phyloP scores from a whole-genome alignment of 306 rosid genomes.

The Purshia tridentata region DNA sequence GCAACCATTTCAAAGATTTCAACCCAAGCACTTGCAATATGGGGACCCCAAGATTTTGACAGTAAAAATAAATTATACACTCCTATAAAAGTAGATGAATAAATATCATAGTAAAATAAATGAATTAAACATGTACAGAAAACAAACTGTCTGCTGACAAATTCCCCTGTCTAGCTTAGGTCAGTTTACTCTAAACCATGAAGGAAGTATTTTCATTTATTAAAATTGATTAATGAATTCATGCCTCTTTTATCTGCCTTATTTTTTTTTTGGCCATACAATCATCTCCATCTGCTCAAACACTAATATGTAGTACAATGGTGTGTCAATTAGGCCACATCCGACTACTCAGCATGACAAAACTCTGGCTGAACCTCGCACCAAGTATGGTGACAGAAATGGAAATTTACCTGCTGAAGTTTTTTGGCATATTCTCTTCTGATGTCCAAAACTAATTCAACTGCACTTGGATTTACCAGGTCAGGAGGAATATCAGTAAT shows the following conservation, averaged over 20 bases:
- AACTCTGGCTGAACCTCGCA: constrained; percentile 9
- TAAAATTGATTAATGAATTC: background rate
- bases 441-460: constrained; percentile 71
- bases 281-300: background rate
- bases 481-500: constrained; percentile 68
- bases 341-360: constrained; percentile 11
- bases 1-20: background rate
- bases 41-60: too few species aligned
- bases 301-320: constrained; percentile 8
- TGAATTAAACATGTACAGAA: too few species aligned
- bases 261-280: too few species aligned
- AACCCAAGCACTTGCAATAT: background rate
- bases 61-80: too few species aligned
- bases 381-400: constrained; percentile 9
- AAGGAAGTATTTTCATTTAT: background rate
- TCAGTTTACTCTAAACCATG: background rate
- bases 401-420: constrained; percentile 72
- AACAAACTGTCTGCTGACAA: background rate
- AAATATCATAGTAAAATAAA: too few species aligned
- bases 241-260: background rate
- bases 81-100: too few species aligned
- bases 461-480: constrained; percentile 68
- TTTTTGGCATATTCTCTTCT: constrained; percentile 77
- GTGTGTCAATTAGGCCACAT: constrained; percentile 17
- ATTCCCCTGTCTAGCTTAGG: background rate